Evolutionary conservation across 2,329 filamentous ascomycete genomes (phyloP), one percentile per base, ranked within the genome.

Genomic region (Venturia asperata): DNA sequence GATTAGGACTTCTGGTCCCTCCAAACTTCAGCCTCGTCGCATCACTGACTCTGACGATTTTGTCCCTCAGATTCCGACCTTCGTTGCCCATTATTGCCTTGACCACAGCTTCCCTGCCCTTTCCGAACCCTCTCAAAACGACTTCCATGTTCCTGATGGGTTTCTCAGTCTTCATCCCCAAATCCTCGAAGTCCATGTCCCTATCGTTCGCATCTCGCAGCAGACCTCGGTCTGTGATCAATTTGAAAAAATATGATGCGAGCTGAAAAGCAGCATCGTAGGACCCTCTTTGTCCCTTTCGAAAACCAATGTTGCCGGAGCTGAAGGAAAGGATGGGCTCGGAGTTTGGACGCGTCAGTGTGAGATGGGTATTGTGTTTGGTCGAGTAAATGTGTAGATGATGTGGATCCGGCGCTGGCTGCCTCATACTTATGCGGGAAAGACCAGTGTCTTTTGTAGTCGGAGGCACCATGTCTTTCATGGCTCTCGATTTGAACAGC

Each of bases 341-440:
- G 61, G 88, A 83, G 74, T 91, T 87, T 37, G 94, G 92, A 72
- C 88, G 87, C 27, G 92, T 91, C 69, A 97, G 85, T 1, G 92
- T 97, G 72, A 99, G 84, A 77, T 97, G 91, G 24, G 91, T 94
- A 80, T 99, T 99, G 84, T 97, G 94, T 79, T 91, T 95, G 75
- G 90, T 88, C 37, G 89, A 80, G 78, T 86, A 93, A 75, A 99
- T 82, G 79, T 96, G 91, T 68, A 99, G 83, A 75, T 96, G 91
- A 79, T 91, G 91, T 2, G 90, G 64, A 7, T 55, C 61, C 13
- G 37, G 27, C n/a, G 39, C n/a, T 42, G 37, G 21, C 15, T 45
- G 37, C 13, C n/a, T 37, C 11, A 19, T 30, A 17, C 4, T 45
- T 24, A 19, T n/a, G 39, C 34, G 39, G 9, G 60, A 30, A 19